Conservation (phyloP, 805 yeast genomes). For the Starmera dryadoides region DNA sequence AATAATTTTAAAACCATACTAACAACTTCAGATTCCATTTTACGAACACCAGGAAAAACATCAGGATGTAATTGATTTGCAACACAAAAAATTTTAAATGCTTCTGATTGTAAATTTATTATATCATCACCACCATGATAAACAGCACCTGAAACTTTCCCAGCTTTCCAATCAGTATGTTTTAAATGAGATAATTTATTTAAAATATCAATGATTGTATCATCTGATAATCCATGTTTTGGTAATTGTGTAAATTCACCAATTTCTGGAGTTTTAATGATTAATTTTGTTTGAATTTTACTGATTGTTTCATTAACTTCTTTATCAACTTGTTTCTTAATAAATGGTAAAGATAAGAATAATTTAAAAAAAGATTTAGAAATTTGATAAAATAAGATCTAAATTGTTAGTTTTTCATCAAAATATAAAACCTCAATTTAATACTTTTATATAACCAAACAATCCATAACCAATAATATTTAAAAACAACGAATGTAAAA, state of each 20-base stretch:
- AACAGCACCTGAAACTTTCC: constrained; percentile 90
- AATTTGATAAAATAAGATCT: constrained; percentile 9
- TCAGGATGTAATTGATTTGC: constrained; percentile 97
- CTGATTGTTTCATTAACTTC: constrained; percentile 45
- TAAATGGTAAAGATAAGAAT: constrained; percentile 40
- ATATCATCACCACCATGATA: constrained; percentile 91
- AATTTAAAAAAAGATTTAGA: constrained; percentile 22
- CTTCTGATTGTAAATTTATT: constrained; percentile 64
- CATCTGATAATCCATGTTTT: constrained; percentile 41
- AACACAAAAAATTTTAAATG: constrained; percentile 70
- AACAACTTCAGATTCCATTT: constrained; percentile 94
- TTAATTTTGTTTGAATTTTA: constrained; percentile 49
- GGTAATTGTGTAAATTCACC: constrained; percentile 50
- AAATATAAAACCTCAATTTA: too few relatives aligned
- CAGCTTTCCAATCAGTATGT: constrained; percentile 77
- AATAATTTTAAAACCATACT: constrained; percentile 79
- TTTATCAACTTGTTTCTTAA: constrained; percentile 47
- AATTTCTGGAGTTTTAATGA: constrained; percentile 43
- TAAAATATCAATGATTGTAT: constrained; percentile 42
- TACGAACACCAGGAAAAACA: constrained; percentile 91
- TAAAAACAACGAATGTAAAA: constrained; percentile 1
- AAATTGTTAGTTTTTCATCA: constrained; percentile 3
- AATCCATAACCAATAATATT: constrained; percentile 33
- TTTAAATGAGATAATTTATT: constrained; percentile 41
- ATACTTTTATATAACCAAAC: constrained; percentile 19